Evolutionary conservation across 2,329 filamentous ascomycete species (phyloP).

Genomic region (Curvularia sp.): DNA sequence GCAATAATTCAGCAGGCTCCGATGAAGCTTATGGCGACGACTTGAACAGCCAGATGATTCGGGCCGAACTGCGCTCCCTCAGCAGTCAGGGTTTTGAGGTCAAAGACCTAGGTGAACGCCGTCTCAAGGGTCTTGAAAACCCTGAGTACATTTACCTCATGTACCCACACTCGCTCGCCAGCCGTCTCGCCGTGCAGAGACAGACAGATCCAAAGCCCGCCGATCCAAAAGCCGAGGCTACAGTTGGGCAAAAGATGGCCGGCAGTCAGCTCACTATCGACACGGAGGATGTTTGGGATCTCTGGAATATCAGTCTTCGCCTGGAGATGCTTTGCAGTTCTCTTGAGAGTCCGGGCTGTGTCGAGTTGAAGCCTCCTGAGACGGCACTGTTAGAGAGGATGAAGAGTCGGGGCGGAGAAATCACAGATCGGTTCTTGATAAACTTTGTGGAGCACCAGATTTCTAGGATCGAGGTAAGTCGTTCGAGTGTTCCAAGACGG

Average conservation of each 20-base stretch:
- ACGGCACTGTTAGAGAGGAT: constrained; percentile 80
- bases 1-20: constrained; percentile 69
- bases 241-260: constrained; percentile 66
- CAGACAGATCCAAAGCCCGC: constrained; percentile 54
- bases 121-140: constrained; percentile 96
- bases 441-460: constrained; percentile 96
- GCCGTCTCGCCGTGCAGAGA: constrained; percentile 76
- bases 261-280: constrained; percentile 77
- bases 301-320: constrained; percentile 88
- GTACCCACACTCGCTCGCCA: constrained; percentile 87
- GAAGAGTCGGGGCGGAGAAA: constrained; percentile 76
- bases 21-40: constrained; percentile 82
- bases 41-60: constrained; percentile 74
- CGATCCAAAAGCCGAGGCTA: constrained; percentile 48
- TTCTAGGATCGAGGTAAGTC: constrained; percentile 87
- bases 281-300: constrained; percentile 82
- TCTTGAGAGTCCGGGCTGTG: constrained; percentile 73
- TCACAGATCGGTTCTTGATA: constrained; percentile 85
- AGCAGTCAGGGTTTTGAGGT: constrained; percentile 94
- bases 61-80: constrained; percentile 84
- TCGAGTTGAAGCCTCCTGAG: constrained; percentile 77
- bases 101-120: constrained; percentile 93
- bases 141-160: constrained; percentile 95
- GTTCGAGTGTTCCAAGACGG: not conserved
- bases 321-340: constrained; percentile 92